Conservation (phyloP, 768 basidiomycete genomes). For the Serendipita sp. region DNA sequence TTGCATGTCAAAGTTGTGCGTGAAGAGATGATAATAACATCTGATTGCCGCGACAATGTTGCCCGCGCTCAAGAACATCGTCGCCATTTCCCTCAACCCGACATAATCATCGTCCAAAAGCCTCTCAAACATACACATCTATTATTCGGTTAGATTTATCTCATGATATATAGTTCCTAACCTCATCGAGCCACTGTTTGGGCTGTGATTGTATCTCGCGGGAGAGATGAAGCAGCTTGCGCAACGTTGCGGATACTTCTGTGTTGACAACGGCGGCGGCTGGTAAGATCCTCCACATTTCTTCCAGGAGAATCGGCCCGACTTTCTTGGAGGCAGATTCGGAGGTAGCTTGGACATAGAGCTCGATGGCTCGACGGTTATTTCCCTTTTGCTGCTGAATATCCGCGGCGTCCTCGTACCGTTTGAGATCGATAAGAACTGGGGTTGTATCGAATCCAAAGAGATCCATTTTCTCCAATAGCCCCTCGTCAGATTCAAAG, state of each 20-base stretch:
- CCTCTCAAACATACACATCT: not conserved
- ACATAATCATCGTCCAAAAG: not conserved
- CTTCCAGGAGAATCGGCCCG: not conserved
- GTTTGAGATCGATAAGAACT: not conserved
- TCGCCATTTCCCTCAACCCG: not conserved
- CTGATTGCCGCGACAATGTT: not conserved
- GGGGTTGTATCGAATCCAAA: not conserved
- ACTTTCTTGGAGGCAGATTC: not conserved
- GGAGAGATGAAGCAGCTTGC: not conserved
- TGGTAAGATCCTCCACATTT: not conserved
- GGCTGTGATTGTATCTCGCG: not conserved
- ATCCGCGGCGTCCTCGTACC: not conserved
- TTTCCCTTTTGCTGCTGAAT: too few relatives aligned
- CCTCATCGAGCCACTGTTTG: not conserved
- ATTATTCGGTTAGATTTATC: not conserved
- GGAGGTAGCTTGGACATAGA: not conserved
- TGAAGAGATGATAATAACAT: not conserved
- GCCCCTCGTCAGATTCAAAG: not conserved
- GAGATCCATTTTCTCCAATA: not conserved
- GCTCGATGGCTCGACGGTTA: too few relatives aligned
- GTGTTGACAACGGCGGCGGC: not conserved
- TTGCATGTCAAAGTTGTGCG: not conserved
- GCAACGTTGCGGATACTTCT: not conserved
- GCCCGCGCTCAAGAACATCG: not conserved
- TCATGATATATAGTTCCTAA: not conserved